phyloP scores from a whole-genome alignment of 83 land plant species.

The Picea mariana region DNA sequence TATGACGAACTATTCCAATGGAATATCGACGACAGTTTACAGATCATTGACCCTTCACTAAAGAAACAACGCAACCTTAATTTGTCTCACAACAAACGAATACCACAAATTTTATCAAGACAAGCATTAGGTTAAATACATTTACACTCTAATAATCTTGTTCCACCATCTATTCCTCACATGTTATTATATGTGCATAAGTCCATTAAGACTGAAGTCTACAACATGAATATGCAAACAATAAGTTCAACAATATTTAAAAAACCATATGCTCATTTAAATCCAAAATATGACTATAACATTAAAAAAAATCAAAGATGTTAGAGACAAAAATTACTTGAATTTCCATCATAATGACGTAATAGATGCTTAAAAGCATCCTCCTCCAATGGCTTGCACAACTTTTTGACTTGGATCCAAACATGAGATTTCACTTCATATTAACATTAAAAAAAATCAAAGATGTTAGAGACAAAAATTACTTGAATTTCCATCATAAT shows the following conservation, averaged over 20 bases:
- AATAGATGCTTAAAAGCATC: slow-evolving; percentile 91
- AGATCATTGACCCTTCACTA: not conserved
- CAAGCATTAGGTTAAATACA: not conserved
- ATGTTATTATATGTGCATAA: too few species aligned
- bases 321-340: not conserved
- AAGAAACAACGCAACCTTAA: not conserved
- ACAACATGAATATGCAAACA: not conserved
- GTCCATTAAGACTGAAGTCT: not conserved
- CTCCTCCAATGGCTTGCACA: slow-evolving; percentile 82
- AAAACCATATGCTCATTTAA: not conserved
- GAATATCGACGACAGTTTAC: too few species aligned
- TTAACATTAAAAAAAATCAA: not conserved
- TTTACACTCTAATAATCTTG: not conserved
- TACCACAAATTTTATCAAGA: not conserved
- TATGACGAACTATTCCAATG: too few species aligned
- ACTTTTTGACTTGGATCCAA: slow-evolving; percentile 19
- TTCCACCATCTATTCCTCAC: not conserved
- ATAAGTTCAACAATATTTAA: not conserved
- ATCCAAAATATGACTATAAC: not conserved
- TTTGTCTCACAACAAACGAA: not conserved
- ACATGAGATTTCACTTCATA: slow-evolving; percentile 43
- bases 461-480: not conserved
- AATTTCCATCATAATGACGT: slow-evolving; percentile 80
- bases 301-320: not conserved
- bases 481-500: slow-evolving; percentile 62